Base-by-base conservation (phyloP, 345 rosid species). In the Eutrema japonicum region DNA sequence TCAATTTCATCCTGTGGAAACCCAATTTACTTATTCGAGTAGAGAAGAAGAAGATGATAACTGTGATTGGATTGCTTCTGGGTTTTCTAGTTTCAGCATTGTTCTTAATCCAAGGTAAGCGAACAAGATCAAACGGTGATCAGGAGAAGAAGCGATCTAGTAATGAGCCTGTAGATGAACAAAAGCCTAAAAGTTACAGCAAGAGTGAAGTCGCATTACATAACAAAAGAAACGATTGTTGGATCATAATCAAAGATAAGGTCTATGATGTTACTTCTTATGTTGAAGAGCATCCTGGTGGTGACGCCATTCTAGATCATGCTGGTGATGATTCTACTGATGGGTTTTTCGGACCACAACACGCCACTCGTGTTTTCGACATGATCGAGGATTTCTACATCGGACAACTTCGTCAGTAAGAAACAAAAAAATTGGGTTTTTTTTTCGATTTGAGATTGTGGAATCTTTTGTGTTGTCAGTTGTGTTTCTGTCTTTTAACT, bases 211-310 rank as follows among this genome's bases (percentile, higher is more conserved):
- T 92, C 4, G 54, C 92, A 36, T 30, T 63, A 58, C 97, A 95
- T 75, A 80, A 90, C 76, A 92, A 82, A 80, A 88, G 93, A 81
- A 75, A 83, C 14, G 93, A 95, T 74, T 95, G 97, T 70, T 95
- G 99, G 99, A 80, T 90, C 59, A 88, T 95, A 70, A 78, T 95
- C 71, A 89, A 90, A 78, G 85, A 84, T 67, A 92, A 78, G 87
- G 94, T 91, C 13, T 89, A 83, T 73, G 96, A 92, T 78, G 86
- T 95, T 63, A 88, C 99, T 64, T 82, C 97, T 2, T 95, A 89
- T 47, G 99, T 95, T 47, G 97, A 89, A 80, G 99, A 89, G 60
- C 97, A 95, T 66, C 99, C 97, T 10, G 97, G 99, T 66, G 99
- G 93, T 47, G 99, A 95, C 63, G 87, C 97, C 53, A 95, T 95